A percentile compares a stretch with the other conserved stretches of the same genome.
Conservation (phyloP, 441 rosid species). For the Croton setiger region DNA sequence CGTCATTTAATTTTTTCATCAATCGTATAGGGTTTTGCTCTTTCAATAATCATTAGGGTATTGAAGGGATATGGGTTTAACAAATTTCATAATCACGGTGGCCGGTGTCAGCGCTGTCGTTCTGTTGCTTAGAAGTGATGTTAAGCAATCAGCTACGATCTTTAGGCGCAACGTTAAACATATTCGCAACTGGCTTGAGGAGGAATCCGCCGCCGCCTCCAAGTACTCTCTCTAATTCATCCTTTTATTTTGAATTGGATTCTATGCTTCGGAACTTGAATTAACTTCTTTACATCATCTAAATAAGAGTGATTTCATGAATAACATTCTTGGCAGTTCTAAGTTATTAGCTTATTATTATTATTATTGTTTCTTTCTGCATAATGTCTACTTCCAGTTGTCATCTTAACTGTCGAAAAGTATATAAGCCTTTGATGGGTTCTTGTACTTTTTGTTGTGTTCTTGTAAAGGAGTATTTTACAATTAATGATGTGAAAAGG, state of each 20-base stretch:
- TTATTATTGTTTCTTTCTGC: not conserved
- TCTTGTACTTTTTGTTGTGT: too few species aligned
- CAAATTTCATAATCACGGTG: slow-evolving; percentile 82
- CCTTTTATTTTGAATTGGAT: not conserved
- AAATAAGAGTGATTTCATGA: not conserved
- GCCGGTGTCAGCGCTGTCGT: slow-evolving; percentile 94
- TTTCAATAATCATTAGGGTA: not conserved
- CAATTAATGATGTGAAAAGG: too few species aligned
- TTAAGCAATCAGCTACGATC: slow-evolving; percentile 71
- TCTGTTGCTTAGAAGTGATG: slow-evolving; percentile 71
- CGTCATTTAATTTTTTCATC: too few species aligned
- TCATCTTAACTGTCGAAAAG: too few species aligned
- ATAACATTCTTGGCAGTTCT: not conserved
- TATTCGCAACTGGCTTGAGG: slow-evolving; percentile 80
- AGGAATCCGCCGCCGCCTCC: slow-evolving; percentile 66
- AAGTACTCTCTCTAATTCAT: slow-evolving; percentile 27
- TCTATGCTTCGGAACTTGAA: not conserved
- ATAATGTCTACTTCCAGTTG: not conserved
- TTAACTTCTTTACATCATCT: not conserved
- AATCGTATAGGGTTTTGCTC: too few species aligned
- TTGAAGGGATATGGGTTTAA: slow-evolving; percentile 50
- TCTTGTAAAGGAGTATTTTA: too few species aligned
- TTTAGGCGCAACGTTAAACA: slow-evolving; percentile 82
- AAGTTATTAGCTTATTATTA: not conserved
- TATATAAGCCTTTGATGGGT: too few species aligned